Base-by-base conservation (phyloP, 2,329 filamentous ascomycete genomes). In the Xylariaceae sp. region DNA sequence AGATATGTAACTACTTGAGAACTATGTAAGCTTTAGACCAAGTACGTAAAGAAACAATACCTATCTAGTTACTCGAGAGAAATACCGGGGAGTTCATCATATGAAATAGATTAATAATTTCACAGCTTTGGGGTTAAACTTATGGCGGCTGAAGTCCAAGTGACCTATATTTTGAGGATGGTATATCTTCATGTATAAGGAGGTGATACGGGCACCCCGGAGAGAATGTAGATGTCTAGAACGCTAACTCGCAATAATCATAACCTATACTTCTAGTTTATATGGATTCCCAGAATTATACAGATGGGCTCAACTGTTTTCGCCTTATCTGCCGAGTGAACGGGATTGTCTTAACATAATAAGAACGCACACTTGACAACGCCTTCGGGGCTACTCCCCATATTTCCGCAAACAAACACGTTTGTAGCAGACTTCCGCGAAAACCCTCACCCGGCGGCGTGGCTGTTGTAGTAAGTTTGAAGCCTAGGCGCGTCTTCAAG, bases 161-260 rank as follows among this genome's bases (percentile, higher is more conserved):
- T 1, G 63, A 59, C 20, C 20, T 18, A 18, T 41, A 5, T 21
- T 44, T 48, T 56, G 10, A 63, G 49, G 26, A 42, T 41, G 16
- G 21, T 40, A 10, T 48, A 50, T 7, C 37, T 20, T 14, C n/a
- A 32, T 14, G 57, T 21, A 2, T 70, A 4, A 78, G 65, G 0
- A 80, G 67, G 1, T 74, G 65, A 51, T 79, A 78, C 2, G 80
- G 57, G 2, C 69, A 71, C 0, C 78, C 78, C 0, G 77, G 77
- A 51, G 80, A 80, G 69, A 80, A 80, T 0, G 78, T 77, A 2
- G 73, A 77, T 0, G 77, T 80, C 78, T 78, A 81, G 53, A 79
- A 79, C 9, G 74, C 70, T 0, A 72, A 65, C 23, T 72, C 67
- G 12, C 75, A 67, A 51, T 78, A 74, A 18, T 74, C 69, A 54